Evolutionary conservation across 1,284 basidiomycete genomes (phyloP).

Genomic region (Cryptococcus sp.): DNA sequence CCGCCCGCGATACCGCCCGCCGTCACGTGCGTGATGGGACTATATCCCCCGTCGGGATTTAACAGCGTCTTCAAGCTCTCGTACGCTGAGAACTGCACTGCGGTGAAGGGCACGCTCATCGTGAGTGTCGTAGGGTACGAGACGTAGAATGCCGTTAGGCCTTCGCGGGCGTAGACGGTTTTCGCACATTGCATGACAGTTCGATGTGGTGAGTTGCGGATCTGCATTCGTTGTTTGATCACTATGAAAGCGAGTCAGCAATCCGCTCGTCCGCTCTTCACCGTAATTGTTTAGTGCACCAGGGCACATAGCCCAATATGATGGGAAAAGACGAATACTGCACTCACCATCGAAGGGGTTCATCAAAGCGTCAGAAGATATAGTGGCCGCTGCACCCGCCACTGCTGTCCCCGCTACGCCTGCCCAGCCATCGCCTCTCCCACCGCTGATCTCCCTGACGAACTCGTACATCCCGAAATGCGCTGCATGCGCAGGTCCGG

Average conservation of each 20-base stretch:
- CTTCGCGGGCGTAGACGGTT: conserved; percentile 82
- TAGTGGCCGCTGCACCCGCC: conserved; percentile 92
- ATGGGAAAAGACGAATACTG: conserved; percentile 69
- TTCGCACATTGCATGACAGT: conserved; percentile 77
- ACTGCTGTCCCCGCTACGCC: conserved; percentile 63
- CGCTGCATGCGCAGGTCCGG: conserved; percentile 96
- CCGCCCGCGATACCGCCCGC: conserved; percentile 92
- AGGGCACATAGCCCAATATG: neutral
- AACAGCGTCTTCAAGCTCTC: conserved; percentile 86
- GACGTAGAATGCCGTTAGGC: conserved; percentile 90
- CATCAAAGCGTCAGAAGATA: conserved; percentile 96
- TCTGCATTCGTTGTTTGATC: conserved; percentile 99
- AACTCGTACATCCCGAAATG: conserved; percentile 97
- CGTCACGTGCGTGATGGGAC: conserved; percentile 84
- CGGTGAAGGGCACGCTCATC: conserved; percentile 97
- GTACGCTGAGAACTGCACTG: conserved; percentile 96
- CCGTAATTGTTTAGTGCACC: too few species aligned
- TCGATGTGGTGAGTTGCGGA: conserved; percentile 86
- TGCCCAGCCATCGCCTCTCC: conserved; percentile 54
- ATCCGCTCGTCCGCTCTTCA: too few species aligned
- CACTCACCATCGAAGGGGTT: conserved; percentile 96
- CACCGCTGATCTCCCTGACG: conserved; percentile 89
- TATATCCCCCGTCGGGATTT: conserved; percentile 85
- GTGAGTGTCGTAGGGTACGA: conserved; percentile 97
- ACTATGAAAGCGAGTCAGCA: conserved; percentile 60